Evolutionary conservation across 2,329 filamentous ascomycete species (phyloP).

Genomic region (Emergomyces orientalis): DNA sequence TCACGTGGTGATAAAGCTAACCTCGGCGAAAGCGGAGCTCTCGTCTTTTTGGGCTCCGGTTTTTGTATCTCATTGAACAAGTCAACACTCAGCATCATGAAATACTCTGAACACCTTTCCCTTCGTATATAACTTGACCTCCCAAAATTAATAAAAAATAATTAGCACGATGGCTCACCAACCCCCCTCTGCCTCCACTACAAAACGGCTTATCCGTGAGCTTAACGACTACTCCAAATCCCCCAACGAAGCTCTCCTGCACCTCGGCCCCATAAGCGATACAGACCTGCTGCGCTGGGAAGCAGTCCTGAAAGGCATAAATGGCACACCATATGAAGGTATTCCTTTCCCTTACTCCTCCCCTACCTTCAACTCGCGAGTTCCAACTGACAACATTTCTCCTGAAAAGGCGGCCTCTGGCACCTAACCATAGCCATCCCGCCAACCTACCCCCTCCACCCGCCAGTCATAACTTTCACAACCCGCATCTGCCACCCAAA

Average conservation of each 20-base stretch:
- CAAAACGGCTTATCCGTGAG: constrained; percentile 54
- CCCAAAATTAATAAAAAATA: neutral
- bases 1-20: constrained; percentile 6
- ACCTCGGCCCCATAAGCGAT: constrained; percentile 49
- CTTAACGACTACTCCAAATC: constrained; percentile 48
- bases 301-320: constrained; percentile 51
- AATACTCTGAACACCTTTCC: neutral
- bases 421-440: constrained; percentile 70
- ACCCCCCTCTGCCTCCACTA: constrained; percentile 29
- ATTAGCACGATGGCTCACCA: constrained; percentile 6
- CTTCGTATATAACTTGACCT: neutral
- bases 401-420: constrained; percentile 60
- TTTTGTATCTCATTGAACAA: too few relatives aligned
- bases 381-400: neutral
- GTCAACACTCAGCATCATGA: too few relatives aligned
- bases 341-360: constrained; percentile 9
- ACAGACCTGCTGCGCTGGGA: constrained; percentile 51
- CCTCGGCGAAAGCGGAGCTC: neutral
- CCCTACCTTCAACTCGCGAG: neutral
- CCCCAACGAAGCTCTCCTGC: constrained; percentile 48
- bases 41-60: neutral
- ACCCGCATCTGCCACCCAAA: constrained; percentile 84
- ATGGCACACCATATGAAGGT: constrained; percentile 54
- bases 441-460: constrained; percentile 63
- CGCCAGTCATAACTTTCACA: constrained; percentile 70